Evolutionary conservation across 2,329 filamentous ascomycete genomes (phyloP), one percentile per base, ranked within the genome.

Genomic region (Dactylellina leptospora): DNA sequence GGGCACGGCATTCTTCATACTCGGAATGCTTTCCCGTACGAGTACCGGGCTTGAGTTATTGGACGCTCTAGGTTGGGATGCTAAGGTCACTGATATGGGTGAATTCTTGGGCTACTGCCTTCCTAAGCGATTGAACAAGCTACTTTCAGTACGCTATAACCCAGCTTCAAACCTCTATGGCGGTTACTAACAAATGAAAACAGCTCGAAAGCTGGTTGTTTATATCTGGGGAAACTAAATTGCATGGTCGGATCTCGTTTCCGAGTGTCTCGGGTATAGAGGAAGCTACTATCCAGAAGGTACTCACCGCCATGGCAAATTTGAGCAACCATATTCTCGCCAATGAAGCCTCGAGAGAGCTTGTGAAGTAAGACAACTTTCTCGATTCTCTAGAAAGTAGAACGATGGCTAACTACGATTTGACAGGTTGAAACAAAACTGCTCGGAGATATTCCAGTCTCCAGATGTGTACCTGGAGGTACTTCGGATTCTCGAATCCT

Each of bases 1-100:
- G 45, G 95, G 96, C 36, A 99, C 96, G 0, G 95, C 95, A 0
- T 97, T 97, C 80, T 99, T 97, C 77, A 95, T 97, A 0, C 82
- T 99, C 0, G 95, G 95, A 0, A 82, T 99, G 64, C 93, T 99
- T 61, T 97, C 93, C 1, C 86, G 95, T 59, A 97, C 93, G 55
- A 84, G 92, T 6, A 93, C 97, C 77, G 95, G 95, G 0, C 86
- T 97, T 23, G 92, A 96, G 79, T 96, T 97, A 68, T 82, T 99
- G 11, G 88, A 90, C 0, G 91, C 96, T 77, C 85, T 90, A 77
- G 93, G 93, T 9, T 99, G 96, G 96, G 93, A 96, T 77, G 91
- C 92, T 8, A 93, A 92, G 70, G 90, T 92, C 16, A 93, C 92
- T 69, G 86, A 88, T 23, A 85, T 92, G 78, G 95, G 95, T 13